phyloP scores from a whole-genome alignment of 495 filamentous ascomycete species.

The Aspergillus sparsus region DNA sequence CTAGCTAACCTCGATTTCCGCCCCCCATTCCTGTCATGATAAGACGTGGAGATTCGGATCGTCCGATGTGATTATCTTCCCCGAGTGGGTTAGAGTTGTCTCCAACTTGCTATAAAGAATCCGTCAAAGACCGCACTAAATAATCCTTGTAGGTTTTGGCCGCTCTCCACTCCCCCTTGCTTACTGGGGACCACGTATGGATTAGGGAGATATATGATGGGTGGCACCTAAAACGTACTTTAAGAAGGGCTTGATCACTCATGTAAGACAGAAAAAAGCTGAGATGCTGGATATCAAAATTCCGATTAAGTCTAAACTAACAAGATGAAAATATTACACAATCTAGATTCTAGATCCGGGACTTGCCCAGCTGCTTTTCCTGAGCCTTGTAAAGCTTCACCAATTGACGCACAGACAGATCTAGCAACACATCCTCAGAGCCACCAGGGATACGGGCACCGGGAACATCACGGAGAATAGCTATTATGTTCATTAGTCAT shows the following conservation, averaged over 20 bases:
- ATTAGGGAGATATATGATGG: no score
- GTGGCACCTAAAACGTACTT: no score
- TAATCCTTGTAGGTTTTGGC: no score
- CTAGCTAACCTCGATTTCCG: neutral
- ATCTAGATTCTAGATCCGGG: slow-evolving; percentile 34
- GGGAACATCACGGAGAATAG: slow-evolving; percentile 66
- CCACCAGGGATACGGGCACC: slow-evolving; percentile 67
- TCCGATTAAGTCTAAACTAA: neutral
- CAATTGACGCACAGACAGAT: slow-evolving; percentile 68
- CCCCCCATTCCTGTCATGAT: slow-evolving; percentile 8
- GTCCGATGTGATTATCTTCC: slow-evolving; percentile 10
- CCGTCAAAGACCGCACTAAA: no score
- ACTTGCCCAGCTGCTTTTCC: slow-evolving; percentile 58
- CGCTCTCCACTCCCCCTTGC: no score
- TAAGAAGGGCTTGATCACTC: neutral
- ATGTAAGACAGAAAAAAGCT: slow-evolving; percentile 3
- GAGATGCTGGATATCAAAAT: no score
- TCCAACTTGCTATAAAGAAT: no score
- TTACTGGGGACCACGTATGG: no score
- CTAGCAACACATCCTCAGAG: slow-evolving; percentile 73
- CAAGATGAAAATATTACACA: neutral
- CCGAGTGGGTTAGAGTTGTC: no score
- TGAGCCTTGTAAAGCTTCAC: slow-evolving; percentile 70
- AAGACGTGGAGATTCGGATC: neutral
- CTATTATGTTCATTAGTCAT: slow-evolving; percentile 17